phyloP scores from a whole-genome alignment of 495 filamentous ascomycete species.

The Aspergillus funiculosus region DNA sequence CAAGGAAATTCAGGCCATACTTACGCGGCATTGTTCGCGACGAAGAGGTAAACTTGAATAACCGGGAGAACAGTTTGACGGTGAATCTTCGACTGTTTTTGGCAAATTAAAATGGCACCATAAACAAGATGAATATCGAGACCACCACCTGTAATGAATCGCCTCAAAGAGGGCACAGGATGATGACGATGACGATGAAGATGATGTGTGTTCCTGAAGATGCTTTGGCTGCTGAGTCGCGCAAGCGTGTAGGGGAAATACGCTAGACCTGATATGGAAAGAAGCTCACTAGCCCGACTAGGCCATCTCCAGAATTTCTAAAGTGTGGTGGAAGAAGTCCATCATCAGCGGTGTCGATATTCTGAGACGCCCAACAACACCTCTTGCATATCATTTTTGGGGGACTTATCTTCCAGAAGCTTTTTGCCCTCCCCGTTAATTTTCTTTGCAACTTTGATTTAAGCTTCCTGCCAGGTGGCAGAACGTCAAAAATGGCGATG shows the following conservation, averaged over 20 bases:
- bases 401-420: conserved; percentile 15
- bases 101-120: not conserved
- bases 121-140: not conserved
- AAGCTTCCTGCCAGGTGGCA: conserved; percentile 30
- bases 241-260: conserved; percentile 17
- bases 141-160: too few relatives aligned
- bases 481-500: conserved; percentile 57
- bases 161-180: not conserved
- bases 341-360: conserved; percentile 12
- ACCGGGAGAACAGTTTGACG: conserved; percentile 35
- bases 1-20: conserved; percentile 20
- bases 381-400: conserved; percentile 11
- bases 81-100: not conserved
- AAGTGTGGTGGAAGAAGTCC: conserved; percentile 15
- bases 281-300: conserved; percentile 29
- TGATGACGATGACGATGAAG: not conserved
- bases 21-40: conserved; percentile 35
- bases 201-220: conserved; percentile 6
- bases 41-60: conserved; percentile 25
- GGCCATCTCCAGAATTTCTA: conserved; percentile 31
- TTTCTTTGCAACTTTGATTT: conserved; percentile 15
- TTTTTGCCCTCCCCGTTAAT: too few relatives aligned
- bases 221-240: conserved; percentile 16
- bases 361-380: conserved; percentile 8
- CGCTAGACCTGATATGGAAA: conserved; percentile 37